phyloP scores from a whole-genome alignment of 345 rosid genomes.

The Boechera divaricarpa region DNA sequence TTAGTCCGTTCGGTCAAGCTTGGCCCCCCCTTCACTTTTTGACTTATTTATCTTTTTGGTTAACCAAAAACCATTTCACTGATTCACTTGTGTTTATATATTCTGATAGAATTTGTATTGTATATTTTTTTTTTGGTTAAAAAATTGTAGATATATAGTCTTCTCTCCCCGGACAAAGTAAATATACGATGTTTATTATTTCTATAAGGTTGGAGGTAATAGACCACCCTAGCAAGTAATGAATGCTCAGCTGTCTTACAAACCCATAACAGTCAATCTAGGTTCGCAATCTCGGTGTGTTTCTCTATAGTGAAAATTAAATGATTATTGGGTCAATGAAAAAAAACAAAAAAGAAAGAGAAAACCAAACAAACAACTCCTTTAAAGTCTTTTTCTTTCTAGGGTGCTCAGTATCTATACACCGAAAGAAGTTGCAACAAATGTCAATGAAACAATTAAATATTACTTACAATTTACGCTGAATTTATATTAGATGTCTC shows the following conservation, averaged over 20 bases:
- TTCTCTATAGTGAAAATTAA: background rate
- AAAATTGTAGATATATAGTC: no score
- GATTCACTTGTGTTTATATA: background rate
- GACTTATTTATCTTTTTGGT: background rate
- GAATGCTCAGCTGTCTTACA: background rate
- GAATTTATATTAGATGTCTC: conserved; percentile 17
- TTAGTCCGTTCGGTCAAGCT: conserved; percentile 6
- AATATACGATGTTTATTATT: no score
- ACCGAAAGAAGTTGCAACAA: background rate
- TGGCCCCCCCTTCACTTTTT: background rate
- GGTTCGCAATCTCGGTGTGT: background rate
- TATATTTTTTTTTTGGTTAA: background rate
- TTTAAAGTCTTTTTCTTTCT: background rate
- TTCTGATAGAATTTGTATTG: background rate
- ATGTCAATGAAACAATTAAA: conserved; percentile 33
- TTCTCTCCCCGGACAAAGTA: no score
- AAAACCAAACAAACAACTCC: background rate
- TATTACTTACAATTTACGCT: conserved; percentile 20
- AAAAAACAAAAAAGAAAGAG: background rate
- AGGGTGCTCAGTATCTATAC: background rate
- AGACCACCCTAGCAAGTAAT: no score
- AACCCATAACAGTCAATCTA: background rate
- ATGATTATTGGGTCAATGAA: background rate
- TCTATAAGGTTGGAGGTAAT: no score
- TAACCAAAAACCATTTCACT: conserved; percentile 3